Evolutionary conservation across 192 early-diverging fungal species (phyloP).

Genomic region (Rhizophagus clarus): DNA sequence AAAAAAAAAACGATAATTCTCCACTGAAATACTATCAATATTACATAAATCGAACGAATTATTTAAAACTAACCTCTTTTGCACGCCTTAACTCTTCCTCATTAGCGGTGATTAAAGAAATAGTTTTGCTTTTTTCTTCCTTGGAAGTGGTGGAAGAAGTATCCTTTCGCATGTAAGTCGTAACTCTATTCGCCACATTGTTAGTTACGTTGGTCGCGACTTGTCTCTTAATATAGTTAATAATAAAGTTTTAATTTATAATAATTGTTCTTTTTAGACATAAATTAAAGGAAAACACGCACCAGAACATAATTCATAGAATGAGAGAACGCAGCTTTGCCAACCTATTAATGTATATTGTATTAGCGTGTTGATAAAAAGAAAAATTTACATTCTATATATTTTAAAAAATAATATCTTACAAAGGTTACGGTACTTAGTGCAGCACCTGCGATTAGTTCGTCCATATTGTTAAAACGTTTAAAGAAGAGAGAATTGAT

Average conservation of each 20-base stretch:
- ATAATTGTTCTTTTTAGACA: background rate
- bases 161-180: background rate
- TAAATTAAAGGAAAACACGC: background rate
- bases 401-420: background rate
- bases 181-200: background rate
- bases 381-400: too few species aligned
- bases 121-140: background rate
- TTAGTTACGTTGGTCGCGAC: slow-evolving; percentile 46
- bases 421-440: slow-evolving; percentile 58
- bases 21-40: too few species aligned
- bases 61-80: slow-evolving; percentile 5
- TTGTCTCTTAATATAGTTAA: slow-evolving; percentile 32
- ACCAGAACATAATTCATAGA: slow-evolving; percentile 44
- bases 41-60: background rate
- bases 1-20: background rate
- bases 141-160: background rate
- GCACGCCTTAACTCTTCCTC: slow-evolving; percentile 35
- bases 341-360: slow-evolving; percentile 35
- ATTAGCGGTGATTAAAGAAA: background rate
- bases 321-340: slow-evolving; percentile 61
- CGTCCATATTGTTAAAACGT: slow-evolving; percentile 50
- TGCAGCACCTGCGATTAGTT: slow-evolving; percentile 63
- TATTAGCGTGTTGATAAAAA: background rate
- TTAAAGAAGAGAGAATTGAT: background rate
- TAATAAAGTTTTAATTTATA: background rate